Conservation (phyloP, 2,329 filamentous ascomycete genomes). For the Trematosphaeria pertusa region DNA sequence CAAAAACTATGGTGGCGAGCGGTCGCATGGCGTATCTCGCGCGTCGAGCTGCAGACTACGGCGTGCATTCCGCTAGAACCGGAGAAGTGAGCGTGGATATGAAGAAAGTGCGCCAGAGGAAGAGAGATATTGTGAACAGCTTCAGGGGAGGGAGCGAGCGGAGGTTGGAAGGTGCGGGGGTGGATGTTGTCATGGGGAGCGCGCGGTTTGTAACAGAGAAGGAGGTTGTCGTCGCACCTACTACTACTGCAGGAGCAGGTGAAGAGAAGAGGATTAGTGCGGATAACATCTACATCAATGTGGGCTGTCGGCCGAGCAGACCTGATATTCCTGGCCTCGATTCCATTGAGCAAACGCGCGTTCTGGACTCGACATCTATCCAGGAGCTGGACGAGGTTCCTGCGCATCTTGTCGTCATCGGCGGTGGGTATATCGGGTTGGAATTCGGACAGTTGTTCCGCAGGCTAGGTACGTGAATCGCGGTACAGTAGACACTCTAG, state of each 20-base stretch:
- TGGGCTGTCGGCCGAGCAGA: conserved; percentile 53
- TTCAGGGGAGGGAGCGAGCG: conserved; percentile 58
- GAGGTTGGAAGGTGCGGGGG: conserved; percentile 49
- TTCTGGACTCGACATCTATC: conserved; percentile 58
- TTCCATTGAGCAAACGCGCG: conserved; percentile 37
- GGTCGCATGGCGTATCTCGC: conserved; percentile 58
- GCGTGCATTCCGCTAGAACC: conserved; percentile 42
- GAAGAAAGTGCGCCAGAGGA: conserved; percentile 58
- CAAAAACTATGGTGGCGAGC: conserved; percentile 64
- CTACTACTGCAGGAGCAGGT: conserved; percentile 42
- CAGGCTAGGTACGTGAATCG: too few relatives aligned
- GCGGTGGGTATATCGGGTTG: conserved; percentile 61
- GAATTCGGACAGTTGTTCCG: conserved; percentile 63
- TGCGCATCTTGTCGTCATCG: conserved; percentile 58
- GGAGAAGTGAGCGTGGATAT: conserved; percentile 53
- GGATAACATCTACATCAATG: conserved; percentile 56
- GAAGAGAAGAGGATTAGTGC: conserved; percentile 42
- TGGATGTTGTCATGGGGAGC: conserved; percentile 56
- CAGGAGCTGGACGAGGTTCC: conserved; percentile 58
- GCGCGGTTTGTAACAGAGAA: conserved; percentile 54
- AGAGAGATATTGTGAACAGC: conserved; percentile 60
- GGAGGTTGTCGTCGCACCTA: conserved; percentile 32
- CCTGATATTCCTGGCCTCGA: conserved; percentile 50
- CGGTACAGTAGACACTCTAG: too few relatives aligned
- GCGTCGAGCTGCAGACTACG: conserved; percentile 54